phyloP scores from a whole-genome alignment of 2,329 filamentous ascomycete genomes.

The Botrytis byssoidea region DNA sequence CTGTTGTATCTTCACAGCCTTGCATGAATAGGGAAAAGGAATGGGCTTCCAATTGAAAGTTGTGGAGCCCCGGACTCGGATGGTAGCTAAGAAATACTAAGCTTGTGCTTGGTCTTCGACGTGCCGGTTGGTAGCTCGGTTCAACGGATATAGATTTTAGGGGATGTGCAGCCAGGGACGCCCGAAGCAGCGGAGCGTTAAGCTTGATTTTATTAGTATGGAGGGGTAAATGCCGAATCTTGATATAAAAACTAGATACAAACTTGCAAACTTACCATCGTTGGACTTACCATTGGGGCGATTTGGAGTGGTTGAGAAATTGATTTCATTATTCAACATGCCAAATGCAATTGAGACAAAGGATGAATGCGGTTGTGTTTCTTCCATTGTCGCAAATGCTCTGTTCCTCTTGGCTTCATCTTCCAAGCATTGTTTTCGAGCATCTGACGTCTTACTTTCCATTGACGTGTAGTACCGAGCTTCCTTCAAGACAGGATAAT shows the following conservation, averaged over 20 bases:
- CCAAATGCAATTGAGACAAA: constrained; percentile 12
- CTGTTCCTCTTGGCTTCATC: not conserved
- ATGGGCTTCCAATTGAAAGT: constrained; percentile 6
- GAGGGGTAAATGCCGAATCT: not conserved
- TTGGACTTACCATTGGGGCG: not conserved
- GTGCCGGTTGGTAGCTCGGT: constrained; percentile 18
- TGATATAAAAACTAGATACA: not conserved
- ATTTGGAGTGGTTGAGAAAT: not conserved
- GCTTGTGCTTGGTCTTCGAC: constrained; percentile 18
- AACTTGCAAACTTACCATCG: not conserved
- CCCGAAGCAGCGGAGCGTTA: not conserved
- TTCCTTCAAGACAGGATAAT: not conserved
- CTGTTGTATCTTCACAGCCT: constrained; percentile 9
- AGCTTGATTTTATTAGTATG: not conserved
- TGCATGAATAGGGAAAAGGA: constrained; percentile 16
- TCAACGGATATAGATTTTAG: constrained; percentile 15
- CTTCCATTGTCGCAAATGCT: constrained; percentile 4
- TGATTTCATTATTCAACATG: constrained; percentile 7
- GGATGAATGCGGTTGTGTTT: constrained; percentile 17
- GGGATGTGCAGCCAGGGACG: not conserved
- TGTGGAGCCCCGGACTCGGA: constrained; percentile 10
- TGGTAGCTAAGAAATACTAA: constrained; percentile 5
- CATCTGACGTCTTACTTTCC: not conserved
- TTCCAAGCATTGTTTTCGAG: not conserved
- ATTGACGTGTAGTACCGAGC: constrained; percentile 2